Percentiles rank a stretch among this genome's conserved stretches.
Conservation (phyloP, 208 protist species). For the Jaenimonas drosophilae region DNA sequence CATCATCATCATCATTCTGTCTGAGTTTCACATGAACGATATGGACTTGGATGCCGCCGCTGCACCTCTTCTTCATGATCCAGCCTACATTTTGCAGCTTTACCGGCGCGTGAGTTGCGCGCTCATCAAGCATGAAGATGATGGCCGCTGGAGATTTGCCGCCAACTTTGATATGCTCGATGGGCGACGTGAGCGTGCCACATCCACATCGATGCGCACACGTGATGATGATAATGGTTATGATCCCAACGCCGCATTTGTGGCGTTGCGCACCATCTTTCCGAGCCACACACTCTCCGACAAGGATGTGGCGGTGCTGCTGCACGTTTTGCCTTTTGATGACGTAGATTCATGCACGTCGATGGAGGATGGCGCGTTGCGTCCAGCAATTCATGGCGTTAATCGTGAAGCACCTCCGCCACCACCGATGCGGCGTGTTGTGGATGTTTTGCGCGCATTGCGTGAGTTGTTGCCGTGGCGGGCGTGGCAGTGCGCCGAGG, state of each 20-base stretch:
- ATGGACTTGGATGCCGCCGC: constrained; percentile 11
- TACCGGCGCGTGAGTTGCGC: constrained; percentile 10
- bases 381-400: too few species aligned
- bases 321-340: constrained; percentile 25
- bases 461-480: constrained; percentile 5
- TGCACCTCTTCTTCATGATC: constrained; percentile 17
- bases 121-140: constrained; percentile 11
- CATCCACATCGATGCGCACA: constrained; percentile 7
- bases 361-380: too few species aligned
- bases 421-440: not conserved
- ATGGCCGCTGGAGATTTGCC: constrained; percentile 4
- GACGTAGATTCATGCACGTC: too few species aligned
- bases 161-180: constrained; percentile 14
- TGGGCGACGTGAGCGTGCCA: too few species aligned
- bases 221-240: constrained; percentile 3
- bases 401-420: constrained; percentile 2
- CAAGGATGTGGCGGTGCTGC: constrained; percentile 38
- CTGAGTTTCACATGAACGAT: not conserved
- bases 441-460: not conserved
- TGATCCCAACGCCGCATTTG: constrained; percentile 6
- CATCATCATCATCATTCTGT: not conserved
- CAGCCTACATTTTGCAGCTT: constrained; percentile 22
- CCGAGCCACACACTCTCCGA: constrained; percentile 20
- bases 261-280: constrained; percentile 31
- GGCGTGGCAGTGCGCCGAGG: constrained; percentile 12